Evolutionary conservation across 768 basidiomycete species (phyloP).

Genomic region (Lactarius hengduanensis): DNA sequence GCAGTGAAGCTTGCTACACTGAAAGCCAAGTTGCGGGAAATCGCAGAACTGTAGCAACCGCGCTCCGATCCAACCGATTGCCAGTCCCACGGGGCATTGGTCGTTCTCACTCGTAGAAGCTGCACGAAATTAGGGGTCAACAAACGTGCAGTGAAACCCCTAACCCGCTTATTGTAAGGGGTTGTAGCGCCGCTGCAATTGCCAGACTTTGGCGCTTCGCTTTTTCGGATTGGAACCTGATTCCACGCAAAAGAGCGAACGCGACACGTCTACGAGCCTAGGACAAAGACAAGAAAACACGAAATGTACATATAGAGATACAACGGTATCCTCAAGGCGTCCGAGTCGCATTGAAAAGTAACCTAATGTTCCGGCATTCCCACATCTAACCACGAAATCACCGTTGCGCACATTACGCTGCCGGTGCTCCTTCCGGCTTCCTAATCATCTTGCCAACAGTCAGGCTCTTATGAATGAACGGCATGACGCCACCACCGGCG

Average conservation of each 20-base stretch:
- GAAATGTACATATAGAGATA: too few species aligned
- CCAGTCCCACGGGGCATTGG: too few species aligned
- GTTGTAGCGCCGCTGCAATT: too few species aligned
- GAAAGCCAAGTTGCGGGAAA: not conserved
- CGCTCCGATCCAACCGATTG: not conserved
- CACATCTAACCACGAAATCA: too few species aligned
- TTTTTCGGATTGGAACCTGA: not conserved
- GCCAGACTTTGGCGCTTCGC: not conserved
- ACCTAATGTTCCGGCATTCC: too few species aligned
- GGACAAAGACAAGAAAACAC: constrained; percentile 1
- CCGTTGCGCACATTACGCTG: too few species aligned
- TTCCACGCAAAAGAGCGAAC: not conserved
- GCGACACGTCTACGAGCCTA: not conserved
- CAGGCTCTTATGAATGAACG: constrained; percentile 86
- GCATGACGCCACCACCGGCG: constrained; percentile 83
- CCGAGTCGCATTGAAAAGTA: not conserved
- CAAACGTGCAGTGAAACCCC: too few species aligned
- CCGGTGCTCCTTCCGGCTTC: constrained; percentile 18
- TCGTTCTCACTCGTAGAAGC: not conserved
- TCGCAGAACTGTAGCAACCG: not conserved
- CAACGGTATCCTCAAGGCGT: not conserved
- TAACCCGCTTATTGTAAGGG: too few species aligned
- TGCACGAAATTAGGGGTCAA: too few species aligned
- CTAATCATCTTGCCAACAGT: constrained; percentile 44
- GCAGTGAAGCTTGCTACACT: too few species aligned